Evolutionary conservation across 208 protist species (phyloP).

Genomic region (Acanthamoeba quina): DNA sequence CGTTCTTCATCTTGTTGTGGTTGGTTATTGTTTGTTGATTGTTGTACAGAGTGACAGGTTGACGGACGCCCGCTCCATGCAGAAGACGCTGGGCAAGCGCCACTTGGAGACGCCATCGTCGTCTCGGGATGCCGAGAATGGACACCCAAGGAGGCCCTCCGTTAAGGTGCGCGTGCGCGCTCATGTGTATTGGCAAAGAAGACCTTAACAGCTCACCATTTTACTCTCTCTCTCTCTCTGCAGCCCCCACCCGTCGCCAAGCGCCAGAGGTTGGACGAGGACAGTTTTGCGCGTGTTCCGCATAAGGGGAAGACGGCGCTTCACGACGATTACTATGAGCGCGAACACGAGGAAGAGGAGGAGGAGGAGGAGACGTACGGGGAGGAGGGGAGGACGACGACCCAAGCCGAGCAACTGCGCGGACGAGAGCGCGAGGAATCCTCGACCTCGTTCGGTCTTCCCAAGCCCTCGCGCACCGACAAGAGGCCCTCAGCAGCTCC

Average conservation of each 20-base stretch:
- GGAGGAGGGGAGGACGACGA: not conserved
- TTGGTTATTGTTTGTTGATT: too few relatives aligned
- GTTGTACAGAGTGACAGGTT: not conserved
- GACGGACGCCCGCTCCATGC: not conserved
- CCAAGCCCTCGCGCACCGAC: not conserved
- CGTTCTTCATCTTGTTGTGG: too few relatives aligned
- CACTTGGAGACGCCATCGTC: not conserved
- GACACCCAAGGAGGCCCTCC: not conserved
- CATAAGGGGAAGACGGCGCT: not conserved
- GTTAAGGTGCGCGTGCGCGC: not conserved
- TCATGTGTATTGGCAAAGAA: too few relatives aligned
- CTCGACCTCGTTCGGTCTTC: not conserved
- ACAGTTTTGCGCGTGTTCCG: not conserved
- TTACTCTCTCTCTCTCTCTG: not conserved
- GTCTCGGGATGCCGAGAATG: not conserved
- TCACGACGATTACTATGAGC: not conserved
- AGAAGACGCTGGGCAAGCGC: slow-evolving; percentile 27
- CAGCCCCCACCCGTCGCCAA: not conserved
- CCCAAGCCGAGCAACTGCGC: not conserved
- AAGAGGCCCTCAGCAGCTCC: not conserved
- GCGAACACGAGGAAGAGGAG: not conserved
- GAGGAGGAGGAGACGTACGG: not conserved
- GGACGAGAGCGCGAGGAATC: not conserved
- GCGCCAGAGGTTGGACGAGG: not conserved
- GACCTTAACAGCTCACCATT: too few relatives aligned